Base-by-base conservation (phyloP, 2,329 filamentous ascomycete genomes). In the Lachnellula cervina region DNA sequence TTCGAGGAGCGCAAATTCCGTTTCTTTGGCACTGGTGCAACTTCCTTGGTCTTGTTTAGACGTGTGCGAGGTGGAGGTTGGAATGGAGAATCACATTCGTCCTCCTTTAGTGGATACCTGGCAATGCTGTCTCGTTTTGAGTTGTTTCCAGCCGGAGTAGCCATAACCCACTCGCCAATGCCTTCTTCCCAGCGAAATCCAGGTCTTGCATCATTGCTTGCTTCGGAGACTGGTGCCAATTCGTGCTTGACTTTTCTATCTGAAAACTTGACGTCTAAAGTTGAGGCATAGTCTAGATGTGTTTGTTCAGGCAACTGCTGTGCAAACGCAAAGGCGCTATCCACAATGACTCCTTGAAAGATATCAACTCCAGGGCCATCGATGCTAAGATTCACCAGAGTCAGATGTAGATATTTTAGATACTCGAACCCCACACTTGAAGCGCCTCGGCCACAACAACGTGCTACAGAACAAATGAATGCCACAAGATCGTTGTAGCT, bases 161-260 rank as follows among this genome's bases (percentile, higher is more conserved):
- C 72, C 17, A 73, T 77, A 50, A 82, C 75, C 79, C 80, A 83
- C 66, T 82, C 80, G 37, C 77, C 75, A 64, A 82, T 81, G 45
- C 75, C 76, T 62, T 80, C 78, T 63, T 82, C 80, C 79, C 79
- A 82, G 34, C 76, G 69, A 67, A 73, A 80, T 65, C 64, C 64
- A 19, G 42, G 17, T 42, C 51, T 57, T 28, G 23, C 32, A 32
- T 52, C 46, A n/a, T 59, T 52, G 16, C 55, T 38, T 28, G 23
- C 34, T 25, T 54, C 38, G 5, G 23, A 8, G 5, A 28, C 55
- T 25, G 49, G 56, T 51, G 45, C 47, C 13, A 37, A 11, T 37
- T 44, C 34, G 38, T 35, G 40, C 6, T 44, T 46, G 19, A 46
- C 17, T 13, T 43, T 59, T 50, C 55, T 57, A 14, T 35, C 28